These are phyloP conservation scores for Gymnopus androsaceus DNA, from an alignment of 1,284 basidiomycete species.

Conservation along the genomic window DNA sequence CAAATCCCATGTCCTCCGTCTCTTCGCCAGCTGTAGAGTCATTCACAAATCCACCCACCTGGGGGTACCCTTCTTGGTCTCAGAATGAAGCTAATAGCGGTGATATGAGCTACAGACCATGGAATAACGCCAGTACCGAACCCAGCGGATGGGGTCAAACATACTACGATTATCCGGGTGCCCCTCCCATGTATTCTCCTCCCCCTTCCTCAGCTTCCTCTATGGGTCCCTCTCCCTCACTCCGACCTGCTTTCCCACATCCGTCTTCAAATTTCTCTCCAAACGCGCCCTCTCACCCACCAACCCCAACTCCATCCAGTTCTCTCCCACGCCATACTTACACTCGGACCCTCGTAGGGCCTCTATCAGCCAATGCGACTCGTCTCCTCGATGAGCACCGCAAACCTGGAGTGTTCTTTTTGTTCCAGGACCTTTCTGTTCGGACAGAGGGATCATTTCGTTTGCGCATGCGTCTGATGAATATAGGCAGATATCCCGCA, in stretches of 20 bases:
- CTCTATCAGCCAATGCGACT: constrained; percentile 82
- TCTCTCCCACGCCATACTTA: constrained; percentile 63
- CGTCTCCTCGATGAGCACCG: constrained; percentile 82
- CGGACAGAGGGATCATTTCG: constrained; percentile 85
- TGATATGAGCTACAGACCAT: constrained; percentile 38
- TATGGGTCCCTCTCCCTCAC: background rate
- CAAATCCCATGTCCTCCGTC: too few species aligned
- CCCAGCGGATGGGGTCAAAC: constrained; percentile 1
- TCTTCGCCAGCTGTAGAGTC: too few species aligned
- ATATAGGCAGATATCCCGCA: constrained; percentile 77
- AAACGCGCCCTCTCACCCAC: constrained; percentile 1
- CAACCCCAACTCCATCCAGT: constrained; percentile 3
- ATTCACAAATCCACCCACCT: constrained; percentile 32
- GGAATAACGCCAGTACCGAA: constrained; percentile 2
- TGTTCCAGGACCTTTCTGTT: constrained; percentile 86
- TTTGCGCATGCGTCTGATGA: constrained; percentile 79
- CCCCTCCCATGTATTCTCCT: background rate
- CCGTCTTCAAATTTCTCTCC: background rate
- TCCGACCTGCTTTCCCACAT: background rate
- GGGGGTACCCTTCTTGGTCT: constrained; percentile 50
- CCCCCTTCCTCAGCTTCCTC: constrained; percentile 3
- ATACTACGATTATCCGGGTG: constrained; percentile 4
- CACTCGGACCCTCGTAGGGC: constrained; percentile 86
- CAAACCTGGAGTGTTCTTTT: constrained; percentile 83
- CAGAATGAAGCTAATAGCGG: constrained; percentile 6